A percentile compares a stretch with the other conserved stretches of the same genome.
Evolutionary conservation across 108 stramenopile species (phyloP).

Genomic region (Hondaea fermentalgiana): DNA sequence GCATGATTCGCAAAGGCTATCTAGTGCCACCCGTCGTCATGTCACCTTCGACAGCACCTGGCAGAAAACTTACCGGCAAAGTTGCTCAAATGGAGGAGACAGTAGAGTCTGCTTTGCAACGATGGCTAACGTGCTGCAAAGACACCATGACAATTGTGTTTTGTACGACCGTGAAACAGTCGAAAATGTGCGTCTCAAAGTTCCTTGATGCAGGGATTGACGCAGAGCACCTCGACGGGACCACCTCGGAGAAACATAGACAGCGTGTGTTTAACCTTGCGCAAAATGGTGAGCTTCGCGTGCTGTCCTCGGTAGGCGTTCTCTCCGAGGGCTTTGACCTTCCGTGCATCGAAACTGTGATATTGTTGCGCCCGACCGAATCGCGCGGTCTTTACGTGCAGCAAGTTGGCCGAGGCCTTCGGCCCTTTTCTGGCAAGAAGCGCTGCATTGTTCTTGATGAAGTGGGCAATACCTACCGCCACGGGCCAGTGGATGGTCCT

Average conservation of each 20-base stretch:
- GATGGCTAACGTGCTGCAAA: not conserved
- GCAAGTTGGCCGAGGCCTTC: slow-evolving; percentile 20
- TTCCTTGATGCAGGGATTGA: not conserved
- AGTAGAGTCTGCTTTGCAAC: not conserved
- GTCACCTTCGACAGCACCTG: not conserved
- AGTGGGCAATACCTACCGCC: not conserved
- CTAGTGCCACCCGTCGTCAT: not conserved
- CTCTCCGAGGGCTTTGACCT: slow-evolving; percentile 18
- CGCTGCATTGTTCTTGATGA: not conserved
- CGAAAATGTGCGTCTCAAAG: not conserved
- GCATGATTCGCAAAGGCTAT: not conserved
- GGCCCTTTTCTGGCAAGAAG: not conserved
- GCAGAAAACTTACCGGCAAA: not conserved
- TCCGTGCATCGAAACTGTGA: not conserved
- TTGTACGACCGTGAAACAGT: not conserved
- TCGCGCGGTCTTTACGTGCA: not conserved
- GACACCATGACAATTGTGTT: not conserved
- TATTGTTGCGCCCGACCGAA: not conserved
- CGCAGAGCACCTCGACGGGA: slow-evolving; percentile 16
- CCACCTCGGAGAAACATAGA: not conserved
- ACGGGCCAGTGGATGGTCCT: not conserved
- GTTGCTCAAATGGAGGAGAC: not conserved
- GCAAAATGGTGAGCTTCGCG: not conserved
- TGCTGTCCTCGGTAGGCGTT: not conserved
- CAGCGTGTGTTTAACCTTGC: not conserved